These are phyloP conservation scores for Neopestalotiopsis rosae DNA, from an alignment of 2,329 filamentous ascomycete species.

Conservation along the genomic window DNA sequence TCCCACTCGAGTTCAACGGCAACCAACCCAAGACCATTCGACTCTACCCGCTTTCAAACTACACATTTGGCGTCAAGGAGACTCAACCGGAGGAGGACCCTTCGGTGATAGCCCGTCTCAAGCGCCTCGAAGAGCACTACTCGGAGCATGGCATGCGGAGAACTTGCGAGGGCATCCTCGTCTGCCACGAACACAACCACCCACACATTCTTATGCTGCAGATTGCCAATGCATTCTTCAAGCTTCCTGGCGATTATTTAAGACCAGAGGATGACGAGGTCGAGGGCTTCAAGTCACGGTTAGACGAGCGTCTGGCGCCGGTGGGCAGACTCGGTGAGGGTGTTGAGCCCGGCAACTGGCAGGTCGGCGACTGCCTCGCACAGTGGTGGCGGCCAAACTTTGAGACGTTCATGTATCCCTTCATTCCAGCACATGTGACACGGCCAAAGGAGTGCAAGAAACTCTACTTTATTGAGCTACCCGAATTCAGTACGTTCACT, in stretches of 20 bases:
- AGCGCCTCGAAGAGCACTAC: constrained; percentile 96
- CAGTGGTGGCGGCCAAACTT: constrained; percentile 99
- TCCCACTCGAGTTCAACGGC: constrained; percentile 83
- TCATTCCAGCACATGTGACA: constrained; percentile 94
- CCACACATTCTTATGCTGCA: constrained; percentile 98
- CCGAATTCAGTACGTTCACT: constrained; percentile 76
- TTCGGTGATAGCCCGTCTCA: constrained; percentile 88
- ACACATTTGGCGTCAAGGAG: constrained; percentile 98
- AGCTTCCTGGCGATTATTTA: constrained; percentile 95
- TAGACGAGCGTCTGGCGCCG: constrained; percentile 93
- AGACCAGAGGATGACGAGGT: constrained; percentile 89
- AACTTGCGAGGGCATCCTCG: constrained; percentile 94
- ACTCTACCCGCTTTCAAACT: constrained; percentile 94
- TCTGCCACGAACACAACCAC: constrained; percentile 99
- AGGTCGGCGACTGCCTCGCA: constrained; percentile 91
- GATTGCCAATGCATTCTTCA: constrained; percentile 99
- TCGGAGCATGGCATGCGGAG: constrained; percentile 91
- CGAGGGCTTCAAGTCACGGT: constrained; percentile 88
- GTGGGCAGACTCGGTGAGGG: constrained; percentile 87
- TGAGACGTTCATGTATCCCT: constrained; percentile 99
- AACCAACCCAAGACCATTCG: constrained; percentile 91
- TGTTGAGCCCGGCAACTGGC: constrained; percentile 86
- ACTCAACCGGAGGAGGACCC: constrained; percentile 98
- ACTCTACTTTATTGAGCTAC: constrained; percentile 94
- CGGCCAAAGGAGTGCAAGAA: constrained; percentile 99